Evolutionary conservation across 106 monocot genomes (phyloP), one percentile per base, ranked within the genome.

Genomic region (Amphibolis antarctica): DNA sequence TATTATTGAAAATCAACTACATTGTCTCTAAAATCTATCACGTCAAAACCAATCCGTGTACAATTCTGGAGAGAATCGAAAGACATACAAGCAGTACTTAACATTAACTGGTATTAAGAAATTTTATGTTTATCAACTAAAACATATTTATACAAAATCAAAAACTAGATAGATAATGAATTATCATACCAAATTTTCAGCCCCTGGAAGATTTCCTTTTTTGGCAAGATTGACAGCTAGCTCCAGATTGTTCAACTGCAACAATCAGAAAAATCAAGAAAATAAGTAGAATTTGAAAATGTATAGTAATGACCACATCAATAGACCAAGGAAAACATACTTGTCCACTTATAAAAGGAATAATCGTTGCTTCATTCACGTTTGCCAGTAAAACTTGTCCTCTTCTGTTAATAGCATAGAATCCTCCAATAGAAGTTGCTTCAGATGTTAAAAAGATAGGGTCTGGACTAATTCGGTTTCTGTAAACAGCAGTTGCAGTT

Each of bases 211-310:
- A 67, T 96, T 96, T 68, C 86, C 94, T 74, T 89, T 74, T 72
- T 86, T 96, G 14, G 94, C 94, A 64, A 96, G 84, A 76, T 86
- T 96, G 28, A 96, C 94, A 71, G 94, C 94, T 30, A 96, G 84
- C 71, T 96, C 94, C 67, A 96, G 76, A 78, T 96, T 96, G 68
- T 90, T 96, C 71, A 96, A 69, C 94, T 96, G 79, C 15, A n/a
- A n/a, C n/a, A n/a, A n/a, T n/a, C n/a, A n/a, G n/a, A n/a, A n/a
- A n/a, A n/a, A n/a, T n/a, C n/a, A n/a, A 1, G 60, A 36, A 36
- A 17, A 21, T 10, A 60, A 28, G 43, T 42, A n/a, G n/a, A 50
- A 31, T 53, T 7, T 42, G 44, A 28, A 60, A 51, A 63, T 52
- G 10, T 31, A 15, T 17, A 12, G 0, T 30, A 53, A 23, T 22